Conservation (phyloP, 768 basidiomycete species). For the Glaciozyma antarctica region DNA sequence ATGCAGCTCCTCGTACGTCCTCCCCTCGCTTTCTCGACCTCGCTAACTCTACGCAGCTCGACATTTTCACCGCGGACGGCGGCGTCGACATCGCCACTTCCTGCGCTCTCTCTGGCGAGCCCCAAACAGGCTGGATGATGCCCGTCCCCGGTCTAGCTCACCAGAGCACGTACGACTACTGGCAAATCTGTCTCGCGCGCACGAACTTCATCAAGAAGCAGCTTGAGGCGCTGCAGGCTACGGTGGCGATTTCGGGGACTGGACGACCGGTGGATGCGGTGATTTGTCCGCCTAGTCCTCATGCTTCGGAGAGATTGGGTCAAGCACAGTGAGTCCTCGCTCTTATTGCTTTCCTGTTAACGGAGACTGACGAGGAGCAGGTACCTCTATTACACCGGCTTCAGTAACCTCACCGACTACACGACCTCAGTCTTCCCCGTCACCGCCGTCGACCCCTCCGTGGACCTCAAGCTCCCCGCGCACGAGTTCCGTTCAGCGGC, state of each 20-base stretch:
- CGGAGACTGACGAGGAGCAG: too few species aligned
- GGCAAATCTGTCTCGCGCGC: conserved; percentile 45
- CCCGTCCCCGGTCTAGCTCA: conserved; percentile 24
- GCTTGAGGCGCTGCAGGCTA: conserved; percentile 56
- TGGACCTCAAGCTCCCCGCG: conserved; percentile 45
- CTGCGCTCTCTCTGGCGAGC: conserved; percentile 45
- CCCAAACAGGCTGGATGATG: conserved; percentile 48
- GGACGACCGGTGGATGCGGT: conserved; percentile 68
- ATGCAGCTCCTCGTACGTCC: conserved; percentile 41
- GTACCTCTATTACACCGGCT: conserved; percentile 49
- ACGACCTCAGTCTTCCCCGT: conserved; percentile 57
- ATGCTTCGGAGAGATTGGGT: conserved; percentile 12
- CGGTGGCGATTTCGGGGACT: conserved; percentile 49
- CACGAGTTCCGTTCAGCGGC: conserved; percentile 46
- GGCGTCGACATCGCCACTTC: conserved; percentile 41
- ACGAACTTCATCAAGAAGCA: conserved; percentile 48
- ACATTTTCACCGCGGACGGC: conserved; percentile 39
- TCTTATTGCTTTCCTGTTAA: too few species aligned
- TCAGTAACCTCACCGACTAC: conserved; percentile 64
- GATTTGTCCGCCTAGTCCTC: conserved; percentile 47
- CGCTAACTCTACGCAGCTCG: background rate
- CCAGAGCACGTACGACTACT: conserved; percentile 53
- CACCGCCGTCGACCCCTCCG: conserved; percentile 48
- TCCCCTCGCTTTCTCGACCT: background rate
- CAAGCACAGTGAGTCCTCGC: conserved; percentile 1